Base-by-base conservation (phyloP, 2,329 filamentous ascomycete species). In the Fusarium irregulare region DNA sequence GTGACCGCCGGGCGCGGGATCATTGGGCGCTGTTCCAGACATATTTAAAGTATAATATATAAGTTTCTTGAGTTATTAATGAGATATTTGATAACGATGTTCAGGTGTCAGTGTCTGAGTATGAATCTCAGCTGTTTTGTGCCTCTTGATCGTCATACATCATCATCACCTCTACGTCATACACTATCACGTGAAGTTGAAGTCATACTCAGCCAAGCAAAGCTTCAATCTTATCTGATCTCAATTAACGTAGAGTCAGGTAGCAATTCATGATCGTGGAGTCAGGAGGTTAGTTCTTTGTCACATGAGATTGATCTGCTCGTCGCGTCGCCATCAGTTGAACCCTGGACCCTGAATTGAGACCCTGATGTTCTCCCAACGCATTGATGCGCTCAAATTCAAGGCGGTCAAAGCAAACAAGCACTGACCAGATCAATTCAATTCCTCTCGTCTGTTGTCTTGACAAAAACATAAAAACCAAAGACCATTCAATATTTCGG, bases 21-120 rank as follows among this genome's bases (percentile, higher is more conserved):
- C 40, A 9, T 60, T 66, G 1, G 56, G 56, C 11, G 64, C 56
- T n/a, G 44, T 66, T 46, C 64, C 62, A 12, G 64, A 66, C 64
- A 66, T 66, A 14, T 51, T 21, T 20, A 3, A 7, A 8, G 6
- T 20, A 1, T 4, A 12, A 4, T 11, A 13, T 6, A 8, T 18
- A 12, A 4, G 44, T n/a, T 18, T 8, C 3, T 18, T 7, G 7
- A 4, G 9, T 14, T 10, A 18, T 34, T 34, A 16, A 10, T 18
- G 8, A 7, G 13, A 20, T 20, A 6, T 21, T 5, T 10, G 12
- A 21, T 18, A 16, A 18, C 8, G 16, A 12, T 10, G 4, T 4
- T 11, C 18, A 28, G 25, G 28, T 46, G 25, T 9, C 3, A 10
- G 20, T 10, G 21, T 0, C 20, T 7, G 18, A 47, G 18, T 12